Evolutionary conservation across 2,329 filamentous ascomycete species (phyloP).

Genomic region (Lizonia empirigonia): DNA sequence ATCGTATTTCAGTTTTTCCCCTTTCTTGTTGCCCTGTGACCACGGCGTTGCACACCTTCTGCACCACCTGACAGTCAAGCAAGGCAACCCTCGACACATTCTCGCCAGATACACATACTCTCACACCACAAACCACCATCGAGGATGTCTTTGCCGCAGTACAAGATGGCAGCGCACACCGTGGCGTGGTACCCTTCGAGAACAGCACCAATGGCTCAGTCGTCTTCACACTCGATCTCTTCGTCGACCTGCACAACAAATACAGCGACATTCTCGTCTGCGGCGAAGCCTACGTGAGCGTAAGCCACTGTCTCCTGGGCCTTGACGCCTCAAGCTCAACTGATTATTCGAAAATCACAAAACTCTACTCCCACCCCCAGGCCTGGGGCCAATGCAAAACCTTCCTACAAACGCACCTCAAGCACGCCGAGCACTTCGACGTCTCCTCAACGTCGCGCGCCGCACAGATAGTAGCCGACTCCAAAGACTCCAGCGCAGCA

Average conservation of each 20-base stretch:
- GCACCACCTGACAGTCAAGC: not conserved
- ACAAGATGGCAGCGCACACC: slow-evolving; percentile 66
- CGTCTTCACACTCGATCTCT: slow-evolving; percentile 84
- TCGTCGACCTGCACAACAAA: slow-evolving; percentile 72
- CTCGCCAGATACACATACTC: slow-evolving; percentile 40
- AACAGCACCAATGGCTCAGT: slow-evolving; percentile 96
- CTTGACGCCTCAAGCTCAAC: not conserved
- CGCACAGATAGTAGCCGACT: slow-evolving; percentile 72
- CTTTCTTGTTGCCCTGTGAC: too few species aligned
- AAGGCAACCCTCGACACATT: slow-evolving; percentile 63
- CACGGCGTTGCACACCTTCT: not conserved
- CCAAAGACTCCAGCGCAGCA: slow-evolving; percentile 66
- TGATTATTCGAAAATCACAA: slow-evolving; percentile 67
- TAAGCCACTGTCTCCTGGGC: slow-evolving; percentile 86
- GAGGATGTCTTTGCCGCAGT: slow-evolving; percentile 79
- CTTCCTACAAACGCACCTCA: slow-evolving; percentile 74
- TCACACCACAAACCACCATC: slow-evolving; percentile 55
- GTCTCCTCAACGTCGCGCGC: slow-evolving; percentile 84
- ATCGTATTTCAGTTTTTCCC: too few species aligned
- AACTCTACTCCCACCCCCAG: slow-evolving; percentile 91
- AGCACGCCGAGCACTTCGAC: slow-evolving; percentile 78
- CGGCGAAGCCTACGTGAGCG: slow-evolving; percentile 82
- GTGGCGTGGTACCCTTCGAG: slow-evolving; percentile 90
- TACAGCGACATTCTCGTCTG: slow-evolving; percentile 76
- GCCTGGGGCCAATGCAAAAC: slow-evolving; percentile 87